Evolutionary conservation across 2,329 filamentous ascomycete species (phyloP).

Genomic region (Claviceps fusiformis): DNA sequence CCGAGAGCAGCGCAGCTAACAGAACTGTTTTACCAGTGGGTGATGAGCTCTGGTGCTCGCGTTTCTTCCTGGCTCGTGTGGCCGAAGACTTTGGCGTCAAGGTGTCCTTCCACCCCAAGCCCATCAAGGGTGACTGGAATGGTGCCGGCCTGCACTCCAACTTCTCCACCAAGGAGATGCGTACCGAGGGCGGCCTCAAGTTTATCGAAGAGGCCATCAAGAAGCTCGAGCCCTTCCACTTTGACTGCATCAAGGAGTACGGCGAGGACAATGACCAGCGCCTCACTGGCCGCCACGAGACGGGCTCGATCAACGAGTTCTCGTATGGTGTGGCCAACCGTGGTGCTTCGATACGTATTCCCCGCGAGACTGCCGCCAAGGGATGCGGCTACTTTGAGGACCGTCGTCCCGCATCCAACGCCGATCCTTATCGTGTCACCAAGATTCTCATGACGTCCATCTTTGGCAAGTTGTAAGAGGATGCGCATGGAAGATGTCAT

Average conservation of each 20-base stretch:
- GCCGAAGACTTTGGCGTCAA: conserved; percentile 94
- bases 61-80: conserved; percentile 76
- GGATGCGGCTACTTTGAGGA: conserved; percentile 94
- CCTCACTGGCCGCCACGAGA: conserved; percentile 90
- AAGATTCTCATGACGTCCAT: conserved; percentile 66
- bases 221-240: conserved; percentile 66
- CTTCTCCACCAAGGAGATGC: conserved; percentile 84
- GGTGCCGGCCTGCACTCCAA: conserved; percentile 88
- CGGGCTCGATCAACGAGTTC: conserved; percentile 85
- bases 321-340: conserved; percentile 91
- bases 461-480: conserved; percentile 21
- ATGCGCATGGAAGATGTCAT: neutral
- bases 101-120: conserved; percentile 93
- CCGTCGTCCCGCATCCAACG: conserved; percentile 70
- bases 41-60: conserved; percentile 83
- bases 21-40: conserved; percentile 49
- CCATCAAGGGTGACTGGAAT: conserved; percentile 87
- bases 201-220: conserved; percentile 75
- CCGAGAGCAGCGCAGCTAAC: neutral
- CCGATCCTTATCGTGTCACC: conserved; percentile 71
- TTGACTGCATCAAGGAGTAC: conserved; percentile 83
- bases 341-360: conserved; percentile 86
- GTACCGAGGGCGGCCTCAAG: conserved; percentile 88
- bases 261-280: conserved; percentile 92
- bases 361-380: conserved; percentile 69